Conservation (phyloP, 176 grass and related monocot genomes). For the Avena sativa region DNA sequence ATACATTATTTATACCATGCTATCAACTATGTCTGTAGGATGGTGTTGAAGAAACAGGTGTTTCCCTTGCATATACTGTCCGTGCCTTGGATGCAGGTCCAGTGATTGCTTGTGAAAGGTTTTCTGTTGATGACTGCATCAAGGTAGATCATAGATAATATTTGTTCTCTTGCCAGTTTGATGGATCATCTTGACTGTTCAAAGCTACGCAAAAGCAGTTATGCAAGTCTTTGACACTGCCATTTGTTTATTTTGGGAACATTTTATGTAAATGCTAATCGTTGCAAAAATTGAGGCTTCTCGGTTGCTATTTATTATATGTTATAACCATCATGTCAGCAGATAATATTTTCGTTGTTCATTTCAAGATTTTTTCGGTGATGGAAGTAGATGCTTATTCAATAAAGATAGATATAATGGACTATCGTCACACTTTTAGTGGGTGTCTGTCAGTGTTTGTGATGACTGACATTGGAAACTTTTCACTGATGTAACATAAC, state of each 20-base stretch:
- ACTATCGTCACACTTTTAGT: background rate
- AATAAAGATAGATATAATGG: constrained; percentile 5
- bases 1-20: constrained; percentile 27
- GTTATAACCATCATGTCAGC: background rate
- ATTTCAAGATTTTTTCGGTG: background rate
- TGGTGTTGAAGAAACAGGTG: constrained; percentile 95
- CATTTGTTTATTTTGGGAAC: constrained; percentile 17
- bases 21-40: constrained; percentile 63
- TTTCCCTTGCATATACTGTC: constrained; percentile 94
- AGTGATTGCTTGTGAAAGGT: constrained; percentile 74
- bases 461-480: constrained; percentile 2
- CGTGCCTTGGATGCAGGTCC: constrained; percentile 87
- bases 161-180: constrained; percentile 31
- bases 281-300: background rate
- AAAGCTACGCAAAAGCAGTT: constrained; percentile 22
- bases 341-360: background rate
- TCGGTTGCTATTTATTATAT: constrained; percentile 13
- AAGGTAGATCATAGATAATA: constrained; percentile 65
- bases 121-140: constrained; percentile 75
- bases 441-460: background rate
- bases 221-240: background rate
- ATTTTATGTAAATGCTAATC: background rate
- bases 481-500: background rate
- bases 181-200: constrained; percentile 16
- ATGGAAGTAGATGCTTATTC: background rate